Percentiles rank a stretch among this genome's conserved stretches.
phyloP scores from a whole-genome alignment of 441 rosid species.

The Pelargonium myrrhifolium region DNA sequence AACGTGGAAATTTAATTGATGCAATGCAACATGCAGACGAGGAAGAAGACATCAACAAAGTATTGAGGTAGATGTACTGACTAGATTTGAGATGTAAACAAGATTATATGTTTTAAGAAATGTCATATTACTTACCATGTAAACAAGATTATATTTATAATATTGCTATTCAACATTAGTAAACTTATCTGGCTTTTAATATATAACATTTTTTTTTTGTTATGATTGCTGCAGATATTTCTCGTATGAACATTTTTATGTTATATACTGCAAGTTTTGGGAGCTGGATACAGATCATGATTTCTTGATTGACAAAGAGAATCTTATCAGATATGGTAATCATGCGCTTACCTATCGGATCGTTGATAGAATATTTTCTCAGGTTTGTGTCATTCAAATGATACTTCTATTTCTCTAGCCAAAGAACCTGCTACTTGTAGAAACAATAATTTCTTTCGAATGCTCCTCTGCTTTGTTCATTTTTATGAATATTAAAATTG shows the following conservation, averaged over 20 bases:
- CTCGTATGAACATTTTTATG: constrained; percentile 96
- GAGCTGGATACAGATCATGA: constrained; percentile 96
- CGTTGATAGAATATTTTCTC: constrained; percentile 94
- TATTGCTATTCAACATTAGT: constrained; percentile 13
- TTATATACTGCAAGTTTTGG: constrained; percentile 99
- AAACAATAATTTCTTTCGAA: constrained; percentile 9
- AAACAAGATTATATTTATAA: not conserved
- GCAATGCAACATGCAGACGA: constrained; percentile 91
- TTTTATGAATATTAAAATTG: constrained; percentile 7
- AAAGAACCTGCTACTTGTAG: constrained; percentile 9
- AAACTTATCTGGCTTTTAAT: not conserved
- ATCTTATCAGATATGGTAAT: constrained; percentile 95
- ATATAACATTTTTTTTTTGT: not conserved
- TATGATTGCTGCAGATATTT: constrained; percentile 52
- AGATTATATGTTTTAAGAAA: not conserved
- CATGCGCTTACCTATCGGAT: constrained; percentile 97
- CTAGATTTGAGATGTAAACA: constrained; percentile 4
- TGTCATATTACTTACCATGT: not conserved
- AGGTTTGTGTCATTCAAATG: constrained; percentile 44
- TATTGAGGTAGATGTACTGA: constrained; percentile 55
- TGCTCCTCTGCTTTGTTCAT: constrained; percentile 12
- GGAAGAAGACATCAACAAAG: constrained; percentile 98
- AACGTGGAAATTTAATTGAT: constrained; percentile 75
- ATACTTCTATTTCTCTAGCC: constrained; percentile 8
- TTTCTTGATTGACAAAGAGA: constrained; percentile 93